Evolutionary conservation across 2,329 filamentous ascomycete species (phyloP).

Genomic region (Elsinoe perseae): DNA sequence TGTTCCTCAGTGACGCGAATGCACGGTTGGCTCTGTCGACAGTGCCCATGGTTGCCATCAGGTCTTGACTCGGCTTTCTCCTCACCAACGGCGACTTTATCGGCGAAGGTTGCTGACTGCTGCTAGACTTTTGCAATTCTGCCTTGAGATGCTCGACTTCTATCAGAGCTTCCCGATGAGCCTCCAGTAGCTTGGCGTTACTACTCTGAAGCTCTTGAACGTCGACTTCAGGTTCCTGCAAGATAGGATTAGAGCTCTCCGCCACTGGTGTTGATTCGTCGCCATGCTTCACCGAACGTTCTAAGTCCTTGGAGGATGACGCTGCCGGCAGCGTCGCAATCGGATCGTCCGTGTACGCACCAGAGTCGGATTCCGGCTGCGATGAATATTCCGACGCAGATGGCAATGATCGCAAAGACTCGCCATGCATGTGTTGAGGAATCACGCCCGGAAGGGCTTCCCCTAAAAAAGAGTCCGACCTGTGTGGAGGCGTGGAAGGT

Average conservation of each 20-base stretch:
- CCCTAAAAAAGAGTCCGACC: constrained; percentile 78
- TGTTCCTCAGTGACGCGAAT: constrained; percentile 79
- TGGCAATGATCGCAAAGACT: constrained; percentile 82
- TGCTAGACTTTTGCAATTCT: constrained; percentile 63
- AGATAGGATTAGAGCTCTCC: constrained; percentile 24
- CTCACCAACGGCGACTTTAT: constrained; percentile 64
- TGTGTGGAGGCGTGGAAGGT: constrained; percentile 47
- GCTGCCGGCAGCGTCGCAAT: neutral
- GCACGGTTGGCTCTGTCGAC: constrained; percentile 89
- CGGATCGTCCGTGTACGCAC: neutral
- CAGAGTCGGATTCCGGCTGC: constrained; percentile 59
- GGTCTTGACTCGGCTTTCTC: constrained; percentile 84
- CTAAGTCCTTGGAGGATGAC: neutral
- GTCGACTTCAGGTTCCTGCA: constrained; percentile 67
- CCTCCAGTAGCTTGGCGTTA: constrained; percentile 73
- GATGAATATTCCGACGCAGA: constrained; percentile 72
- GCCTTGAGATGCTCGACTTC: constrained; percentile 87
- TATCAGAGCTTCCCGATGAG: constrained; percentile 74
- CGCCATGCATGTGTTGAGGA: constrained; percentile 57
- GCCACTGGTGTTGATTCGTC: constrained; percentile 4
- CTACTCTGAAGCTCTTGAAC: constrained; percentile 65
- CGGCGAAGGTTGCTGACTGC: constrained; percentile 21
- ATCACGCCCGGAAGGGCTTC: constrained; percentile 51
- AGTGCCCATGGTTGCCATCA: constrained; percentile 43
- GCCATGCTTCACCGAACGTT: neutral